A percentile compares a stretch with the other conserved stretches of the same genome.
Evolutionary conservation across 208 protist species (phyloP).

Genomic region (Acanthamoeba rhysodes): DNA sequence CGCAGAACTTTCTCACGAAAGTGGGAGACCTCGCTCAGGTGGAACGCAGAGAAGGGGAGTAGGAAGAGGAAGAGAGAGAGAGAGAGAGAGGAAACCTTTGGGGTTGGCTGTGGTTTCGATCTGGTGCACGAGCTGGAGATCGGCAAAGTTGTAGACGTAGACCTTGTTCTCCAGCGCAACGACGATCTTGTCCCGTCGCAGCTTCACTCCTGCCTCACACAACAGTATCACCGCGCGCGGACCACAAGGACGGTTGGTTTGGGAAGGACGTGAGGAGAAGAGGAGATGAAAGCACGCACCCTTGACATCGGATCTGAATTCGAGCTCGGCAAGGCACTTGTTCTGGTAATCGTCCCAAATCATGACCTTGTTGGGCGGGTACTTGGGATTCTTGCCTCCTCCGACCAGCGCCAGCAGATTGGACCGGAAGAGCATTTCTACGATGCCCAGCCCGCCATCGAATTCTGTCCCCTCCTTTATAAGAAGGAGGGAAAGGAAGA

Average conservation of each 20-base stretch:
- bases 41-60: not conserved
- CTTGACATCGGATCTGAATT: conserved; percentile 93
- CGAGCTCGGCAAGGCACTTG: conserved; percentile 93
- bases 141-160: conserved; percentile 96
- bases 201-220: conserved; percentile 92
- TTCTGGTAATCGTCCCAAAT: conserved; percentile 96
- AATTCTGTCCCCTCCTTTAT: not conserved
- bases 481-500: not conserved
- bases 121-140: conserved; percentile 92
- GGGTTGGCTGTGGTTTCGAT: conserved; percentile 93
- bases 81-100: conserved; percentile 81
- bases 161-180: conserved; percentile 93
- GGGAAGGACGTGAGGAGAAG: not conserved
- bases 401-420: conserved; percentile 96
- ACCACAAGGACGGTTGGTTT: not conserved
- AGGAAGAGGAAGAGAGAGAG: not conserved
- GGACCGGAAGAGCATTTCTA: conserved; percentile 97
- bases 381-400: conserved; percentile 93
- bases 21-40: too few species aligned
- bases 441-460: conserved; percentile 93
- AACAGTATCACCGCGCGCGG: too few species aligned
- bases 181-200: conserved; percentile 92
- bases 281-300: conserved; percentile 83
- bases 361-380: conserved; percentile 95
- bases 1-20: too few species aligned